A percentile compares a stretch with the other conserved stretches of the same genome.
phyloP scores from a whole-genome alignment of 148 eudicot species.

The Salicornia ramosissima region DNA sequence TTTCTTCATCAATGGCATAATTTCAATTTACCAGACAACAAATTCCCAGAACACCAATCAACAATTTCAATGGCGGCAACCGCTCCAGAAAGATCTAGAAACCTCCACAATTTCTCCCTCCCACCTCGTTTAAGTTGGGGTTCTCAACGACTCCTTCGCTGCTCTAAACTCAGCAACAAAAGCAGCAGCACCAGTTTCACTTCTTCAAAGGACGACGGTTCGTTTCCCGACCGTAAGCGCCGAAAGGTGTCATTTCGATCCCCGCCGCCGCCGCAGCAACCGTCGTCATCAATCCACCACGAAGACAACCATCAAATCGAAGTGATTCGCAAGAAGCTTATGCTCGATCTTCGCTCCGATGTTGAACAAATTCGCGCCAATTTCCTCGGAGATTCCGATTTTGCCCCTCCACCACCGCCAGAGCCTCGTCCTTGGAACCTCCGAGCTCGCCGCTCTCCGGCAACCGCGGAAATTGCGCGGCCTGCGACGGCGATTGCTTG shows the following conservation, averaged over 20 bases:
- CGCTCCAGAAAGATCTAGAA: slow-evolving; percentile 55
- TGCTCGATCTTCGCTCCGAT: slow-evolving; percentile 61
- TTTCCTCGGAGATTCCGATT: slow-evolving; percentile 13
- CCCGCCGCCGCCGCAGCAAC: not conserved
- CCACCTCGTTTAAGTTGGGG: slow-evolving; percentile 67
- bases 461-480: slow-evolving; percentile 9
- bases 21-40: too few relatives aligned
- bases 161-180: slow-evolving; percentile 30
- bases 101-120: slow-evolving; percentile 68
- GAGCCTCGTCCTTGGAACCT: slow-evolving; percentile 59
- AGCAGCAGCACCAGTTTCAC: too few relatives aligned
- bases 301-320: slow-evolving; percentile 38
- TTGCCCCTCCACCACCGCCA: slow-evolving; percentile 20
- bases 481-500: slow-evolving; percentile 3
- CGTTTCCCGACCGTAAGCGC: slow-evolving; percentile 8
- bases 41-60: too few relatives aligned
- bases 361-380: slow-evolving; percentile 54
- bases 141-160: slow-evolving; percentile 41
- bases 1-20: too few relatives aligned
- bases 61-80: slow-evolving; percentile 32
- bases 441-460: slow-evolving; percentile 44
- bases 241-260: slow-evolving; percentile 2
- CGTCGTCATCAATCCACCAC: not conserved
- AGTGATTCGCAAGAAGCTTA: slow-evolving; percentile 55
- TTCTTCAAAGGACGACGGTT: slow-evolving; percentile 33